A percentile compares a stretch with the other conserved stretches of the same genome.
Evolutionary conservation across 2,329 filamentous ascomycete genomes (phyloP).

Genomic region (Verticillium klebahnii): DNA sequence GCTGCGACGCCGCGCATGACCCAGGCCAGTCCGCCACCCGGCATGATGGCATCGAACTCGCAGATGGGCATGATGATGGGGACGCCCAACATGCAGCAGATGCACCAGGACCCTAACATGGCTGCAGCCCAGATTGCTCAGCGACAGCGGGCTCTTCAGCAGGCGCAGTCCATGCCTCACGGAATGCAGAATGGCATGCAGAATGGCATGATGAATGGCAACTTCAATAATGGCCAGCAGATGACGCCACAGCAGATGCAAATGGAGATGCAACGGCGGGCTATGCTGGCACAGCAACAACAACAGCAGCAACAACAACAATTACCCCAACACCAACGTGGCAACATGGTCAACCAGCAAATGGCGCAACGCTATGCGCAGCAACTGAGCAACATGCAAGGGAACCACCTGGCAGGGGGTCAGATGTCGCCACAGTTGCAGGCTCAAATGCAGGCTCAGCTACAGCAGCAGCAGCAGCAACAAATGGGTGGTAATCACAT

Average conservation of each 20-base stretch:
- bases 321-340: conserved; percentile 29
- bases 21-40: conserved; percentile 57
- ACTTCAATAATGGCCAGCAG: conserved; percentile 28
- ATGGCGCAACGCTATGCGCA: conserved; percentile 39
- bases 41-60: conserved; percentile 53
- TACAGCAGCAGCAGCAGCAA: conserved; percentile 19
- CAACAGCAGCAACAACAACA: conserved; percentile 29
- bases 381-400: conserved; percentile 36
- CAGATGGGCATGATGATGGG: conserved; percentile 46
- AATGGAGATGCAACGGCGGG: conserved; percentile 17
- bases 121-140: conserved; percentile 41
- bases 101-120: conserved; percentile 33
- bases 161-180: conserved; percentile 27
- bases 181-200: conserved; percentile 31
- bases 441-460: conserved; percentile 30
- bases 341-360: conserved; percentile 36
- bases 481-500: conserved; percentile 33
- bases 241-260: conserved; percentile 22
- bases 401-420: conserved; percentile 20
- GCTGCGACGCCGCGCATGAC: conserved; percentile 56
- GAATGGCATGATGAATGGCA: conserved; percentile 26
- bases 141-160: conserved; percentile 41
- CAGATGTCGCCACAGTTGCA: conserved; percentile 33
- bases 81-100: conserved; percentile 26
- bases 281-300: conserved; percentile 24